Evolutionary conservation across 805 yeast species (phyloP), one percentile per base, ranked within the genome.

Genomic region (Metschnikowia koreensis): DNA sequence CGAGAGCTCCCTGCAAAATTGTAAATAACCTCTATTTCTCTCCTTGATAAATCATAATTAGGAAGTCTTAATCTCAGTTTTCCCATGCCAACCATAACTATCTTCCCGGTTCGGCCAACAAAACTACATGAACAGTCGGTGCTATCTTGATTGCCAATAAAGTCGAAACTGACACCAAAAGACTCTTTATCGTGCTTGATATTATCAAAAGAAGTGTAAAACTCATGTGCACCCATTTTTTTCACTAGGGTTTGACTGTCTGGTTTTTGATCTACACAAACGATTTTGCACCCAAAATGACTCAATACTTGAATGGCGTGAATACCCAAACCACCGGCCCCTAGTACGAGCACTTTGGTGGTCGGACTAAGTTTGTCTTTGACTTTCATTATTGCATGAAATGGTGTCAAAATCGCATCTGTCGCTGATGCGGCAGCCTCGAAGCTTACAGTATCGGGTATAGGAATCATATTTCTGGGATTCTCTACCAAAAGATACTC

Each of bases 81-180:
- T 0, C 77, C 80, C 53, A 79, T 62, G 1, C 82, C 82, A 7
- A 77, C 69, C 56, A 75, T 68, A 22, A 73, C 63, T 33, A 77
- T 68, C 41, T 64, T 68, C 5, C 82, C 82, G 8, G 62, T 59
- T 8, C 57, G 39, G 22, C 63, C 67, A 29, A 73, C 70, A 52
- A 63, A 77, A 13, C 57, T 50, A 60, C 70, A 52, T 42, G 62
- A 53, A 41, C 68, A 66, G 26, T 52, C 57, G 27, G 58, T 63
- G 15, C 69, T 66, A 6, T 59, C 59, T 51, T 68, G 74, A 39
- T 60, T 52, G 1, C 79, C 79, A 31, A 67, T 67, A 54, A 73
- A 72, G 53, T 74, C 79, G 52, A 72, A 68, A 41, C 47, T 46
- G 11, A 58, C 39, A 46, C 76, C 79, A 53, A 77, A 76, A 1